Base-by-base conservation (phyloP, 2,329 filamentous ascomycete species). In the Aspergillus tamarii region DNA sequence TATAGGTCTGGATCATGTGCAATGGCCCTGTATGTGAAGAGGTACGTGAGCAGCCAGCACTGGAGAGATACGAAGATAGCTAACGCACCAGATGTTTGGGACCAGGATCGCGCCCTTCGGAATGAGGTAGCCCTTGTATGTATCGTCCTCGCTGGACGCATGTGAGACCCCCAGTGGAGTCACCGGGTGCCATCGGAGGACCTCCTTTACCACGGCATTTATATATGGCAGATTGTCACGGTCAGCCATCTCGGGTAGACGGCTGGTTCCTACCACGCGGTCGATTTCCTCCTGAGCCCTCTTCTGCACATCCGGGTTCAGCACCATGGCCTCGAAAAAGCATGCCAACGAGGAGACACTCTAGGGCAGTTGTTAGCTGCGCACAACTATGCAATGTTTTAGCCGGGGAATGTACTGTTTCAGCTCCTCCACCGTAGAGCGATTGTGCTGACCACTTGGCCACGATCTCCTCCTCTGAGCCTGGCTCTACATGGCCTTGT, bases 261-360 rank as follows among this genome's bases (percentile, higher is more conserved):
- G 54, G 11, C n/a, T 28, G 4, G 39, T 43, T 23, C 59, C 59
- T 1, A 52, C 30, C 8, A 60, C 59, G 5, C 39, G 26, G 50
- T 60, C 59, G 9, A 60, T 60, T 56, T 60, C 59, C 19, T 28
- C 59, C 16, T 56, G 59, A 4, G 59, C 59, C 7, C 28, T 60
- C 28, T 28, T 14, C 21, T 60, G 59, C 23, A 60, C 50, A 2
- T 55, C 41, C 5, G 59, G 52, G 11, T 55, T 39, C 1, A 60
- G 43, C 9, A n/a, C 14, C 59, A 60, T 60, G 5, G 59, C 59
- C 16, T 55, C 19, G 43, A 60, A 60, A 21, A 60, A 60, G 2
- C 46, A 54, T 2, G 21, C 50, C 4, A 60, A 36, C 4, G 50
- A 28, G 0, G 58, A 60, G 10, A 60, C 45, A 16, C 28, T 39